Percentiles rank a stretch among this genome's conserved stretches.
These are phyloP conservation scores for Cryptosporidium sp. DNA, from an alignment of 169 alveolate genomes.

Conservation along the genomic window DNA sequence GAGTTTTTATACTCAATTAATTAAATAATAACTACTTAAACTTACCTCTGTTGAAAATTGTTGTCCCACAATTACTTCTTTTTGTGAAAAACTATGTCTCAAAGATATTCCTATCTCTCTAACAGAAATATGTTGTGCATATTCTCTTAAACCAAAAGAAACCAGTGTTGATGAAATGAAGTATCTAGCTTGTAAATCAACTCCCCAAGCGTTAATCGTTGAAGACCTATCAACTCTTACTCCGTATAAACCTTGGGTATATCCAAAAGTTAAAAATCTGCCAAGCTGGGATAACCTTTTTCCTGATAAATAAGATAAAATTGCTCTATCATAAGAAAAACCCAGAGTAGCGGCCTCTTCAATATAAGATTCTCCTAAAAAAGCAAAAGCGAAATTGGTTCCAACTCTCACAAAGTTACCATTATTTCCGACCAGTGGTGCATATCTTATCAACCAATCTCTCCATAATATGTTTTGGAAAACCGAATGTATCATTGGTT, in stretches of 20 bases:
- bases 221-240: slow-evolving; percentile 59
- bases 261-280: slow-evolving; percentile 60
- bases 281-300: slow-evolving; percentile 53
- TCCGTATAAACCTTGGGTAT: slow-evolving; percentile 69
- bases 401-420: slow-evolving; percentile 71
- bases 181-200: slow-evolving; percentile 68
- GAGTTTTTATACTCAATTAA: background rate
- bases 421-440: slow-evolving; percentile 57
- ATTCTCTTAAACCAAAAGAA: slow-evolving; percentile 65
- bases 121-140: slow-evolving; percentile 70
- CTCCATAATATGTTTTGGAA: slow-evolving; percentile 69
- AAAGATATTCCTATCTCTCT: slow-evolving; percentile 52
- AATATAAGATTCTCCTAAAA: slow-evolving; percentile 67
- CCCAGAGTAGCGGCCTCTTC: slow-evolving; percentile 72
- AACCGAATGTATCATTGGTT: slow-evolving; percentile 33
- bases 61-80: slow-evolving; percentile 30
- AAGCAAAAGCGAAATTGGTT: slow-evolving; percentile 39
- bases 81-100: slow-evolving; percentile 66
- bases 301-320: slow-evolving; percentile 49
- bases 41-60: slow-evolving; percentile 73
- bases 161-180: slow-evolving; percentile 65
- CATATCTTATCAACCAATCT: slow-evolving; percentile 74
- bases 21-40: background rate
- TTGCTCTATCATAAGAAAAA: slow-evolving; percentile 52
- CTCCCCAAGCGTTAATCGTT: slow-evolving; percentile 73